Base-by-base conservation (phyloP, 2,329 filamentous ascomycete species). In the Coniochaeta sp. region DNA sequence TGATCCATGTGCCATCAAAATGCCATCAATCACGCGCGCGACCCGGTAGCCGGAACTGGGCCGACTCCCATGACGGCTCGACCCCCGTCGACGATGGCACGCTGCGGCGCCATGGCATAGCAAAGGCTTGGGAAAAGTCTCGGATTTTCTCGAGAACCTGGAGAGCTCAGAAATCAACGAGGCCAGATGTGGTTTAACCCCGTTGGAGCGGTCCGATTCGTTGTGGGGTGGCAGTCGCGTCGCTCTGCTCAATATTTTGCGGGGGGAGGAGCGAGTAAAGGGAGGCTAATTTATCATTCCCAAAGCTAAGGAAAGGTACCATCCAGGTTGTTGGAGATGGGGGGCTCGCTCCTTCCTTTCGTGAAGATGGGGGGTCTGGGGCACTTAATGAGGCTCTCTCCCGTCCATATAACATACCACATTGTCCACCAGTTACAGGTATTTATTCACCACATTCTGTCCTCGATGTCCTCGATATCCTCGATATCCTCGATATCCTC, bases 131-230 rank as follows among this genome's bases (percentile, higher is more conserved):
- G 6, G 32, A 12, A 34, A 19, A 10, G 42, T 22, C 42, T 47
- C 42, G 24, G 42, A 44, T 22, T 26, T 17, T 47, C 12, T n/a
- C n/a, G n/a, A n/a, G n/a, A n/a, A 9, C 2, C 14, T 30, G 9
- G 17, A 24, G 14, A 52, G 6, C 2, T 16, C 2, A 7, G 26
- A 30, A 12, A 30, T 4, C n/a, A 52, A 14, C 47, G n/a, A 19
- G 19, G 14, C 54, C 54, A 38, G 30, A 34, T 56, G 54, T 12
- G 32, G 54, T 56, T 38, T 56, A 34, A 56, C 54, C n/a, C 32
- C 54, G 54, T 56, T 38, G 17, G n/a, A 56, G 54, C 54, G 54
- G 54, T 56, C 54, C 54, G 54, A 56, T 38, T 56, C 34, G 30
- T 22, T 56, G 30, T 56, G 54, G 54, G n/a, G 54, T 26, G 54